phyloP scores from a whole-genome alignment of 495 filamentous ascomycete genomes.

The Bacidia gigantensis region DNA sequence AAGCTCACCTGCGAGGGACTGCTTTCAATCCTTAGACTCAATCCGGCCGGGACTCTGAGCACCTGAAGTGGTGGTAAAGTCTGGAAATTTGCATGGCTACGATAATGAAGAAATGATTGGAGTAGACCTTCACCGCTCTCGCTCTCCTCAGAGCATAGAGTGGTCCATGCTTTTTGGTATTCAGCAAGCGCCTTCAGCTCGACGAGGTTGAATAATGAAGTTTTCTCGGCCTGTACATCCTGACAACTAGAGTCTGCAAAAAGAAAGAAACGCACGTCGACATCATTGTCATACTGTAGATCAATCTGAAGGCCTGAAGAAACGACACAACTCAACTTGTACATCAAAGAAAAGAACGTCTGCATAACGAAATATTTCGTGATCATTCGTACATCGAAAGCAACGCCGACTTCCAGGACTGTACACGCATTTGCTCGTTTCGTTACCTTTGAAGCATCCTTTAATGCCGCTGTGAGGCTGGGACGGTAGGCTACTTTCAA shows the following conservation, averaged over 20 bases:
- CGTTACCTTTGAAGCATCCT: conserved; percentile 21
- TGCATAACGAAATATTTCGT: conserved; percentile 38
- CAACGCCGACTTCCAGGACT: conserved; percentile 32
- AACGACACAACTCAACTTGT: conserved; percentile 58
- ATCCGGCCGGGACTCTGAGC: conserved; percentile 33
- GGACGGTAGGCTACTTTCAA: conserved; percentile 31
- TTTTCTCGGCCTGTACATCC: not conserved
- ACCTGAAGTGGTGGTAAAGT: conserved; percentile 22
- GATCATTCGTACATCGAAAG: conserved; percentile 6
- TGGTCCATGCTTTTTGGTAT: conserved; percentile 52
- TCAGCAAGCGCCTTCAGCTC: conserved; percentile 49
- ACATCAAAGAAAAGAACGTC: conserved; percentile 57
- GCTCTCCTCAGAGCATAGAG: conserved; percentile 50
- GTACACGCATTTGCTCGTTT: conserved; percentile 22
- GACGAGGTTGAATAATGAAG: not conserved
- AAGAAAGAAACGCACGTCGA: conserved; percentile 66
- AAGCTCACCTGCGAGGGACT: not conserved
- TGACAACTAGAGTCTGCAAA: conserved; percentile 38
- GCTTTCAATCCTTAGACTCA: conserved; percentile 24
- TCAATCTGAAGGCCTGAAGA: conserved; percentile 48
- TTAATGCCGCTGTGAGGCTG: conserved; percentile 24
- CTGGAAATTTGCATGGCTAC: conserved; percentile 9
- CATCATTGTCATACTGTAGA: conserved; percentile 51
- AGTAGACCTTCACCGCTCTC: conserved; percentile 38
- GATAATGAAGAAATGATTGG: conserved; percentile 16